Conservation (phyloP, 164 flowering plant species). For the Taxillus chinensis region DNA sequence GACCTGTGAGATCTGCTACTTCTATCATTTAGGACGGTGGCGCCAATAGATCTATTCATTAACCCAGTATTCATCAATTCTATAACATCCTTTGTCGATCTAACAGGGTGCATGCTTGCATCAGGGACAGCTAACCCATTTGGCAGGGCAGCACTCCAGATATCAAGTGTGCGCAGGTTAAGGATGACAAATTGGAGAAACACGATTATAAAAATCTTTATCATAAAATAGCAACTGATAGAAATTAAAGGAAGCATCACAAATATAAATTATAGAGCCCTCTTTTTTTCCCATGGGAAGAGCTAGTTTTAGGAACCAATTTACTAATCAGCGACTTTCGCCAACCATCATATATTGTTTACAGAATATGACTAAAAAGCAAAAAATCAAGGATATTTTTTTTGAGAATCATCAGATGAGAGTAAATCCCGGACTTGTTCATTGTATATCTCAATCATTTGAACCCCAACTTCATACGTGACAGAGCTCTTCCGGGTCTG, state of each 20-base stretch:
- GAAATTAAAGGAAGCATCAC: neutral
- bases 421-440: conserved; percentile 77
- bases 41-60: conserved; percentile 79
- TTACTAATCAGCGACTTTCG: too few relatives aligned
- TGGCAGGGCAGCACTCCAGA: conserved; percentile 50
- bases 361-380: too few relatives aligned
- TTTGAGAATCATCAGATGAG: conserved; percentile 31
- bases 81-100: conserved; percentile 45
- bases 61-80: conserved; percentile 59
- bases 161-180: conserved; percentile 66
- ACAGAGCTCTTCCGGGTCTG: conserved; percentile 35
- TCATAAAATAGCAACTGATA: neutral
- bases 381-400: conserved; percentile 52
- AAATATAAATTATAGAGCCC: too few relatives aligned
- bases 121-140: conserved; percentile 66
- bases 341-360: too few relatives aligned
- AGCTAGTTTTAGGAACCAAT: too few relatives aligned
- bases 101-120: conserved; percentile 72
- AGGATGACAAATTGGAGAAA: conserved; percentile 18
- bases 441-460: conserved; percentile 72
- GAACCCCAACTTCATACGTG: conserved; percentile 49
- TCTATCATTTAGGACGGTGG: conserved; percentile 92
- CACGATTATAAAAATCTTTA: too few relatives aligned
- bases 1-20: conserved; percentile 98
- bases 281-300: too few relatives aligned